phyloP scores from a whole-genome alignment of 1,139 yeast genomes.

The Sugiyamaella pinicola region DNA sequence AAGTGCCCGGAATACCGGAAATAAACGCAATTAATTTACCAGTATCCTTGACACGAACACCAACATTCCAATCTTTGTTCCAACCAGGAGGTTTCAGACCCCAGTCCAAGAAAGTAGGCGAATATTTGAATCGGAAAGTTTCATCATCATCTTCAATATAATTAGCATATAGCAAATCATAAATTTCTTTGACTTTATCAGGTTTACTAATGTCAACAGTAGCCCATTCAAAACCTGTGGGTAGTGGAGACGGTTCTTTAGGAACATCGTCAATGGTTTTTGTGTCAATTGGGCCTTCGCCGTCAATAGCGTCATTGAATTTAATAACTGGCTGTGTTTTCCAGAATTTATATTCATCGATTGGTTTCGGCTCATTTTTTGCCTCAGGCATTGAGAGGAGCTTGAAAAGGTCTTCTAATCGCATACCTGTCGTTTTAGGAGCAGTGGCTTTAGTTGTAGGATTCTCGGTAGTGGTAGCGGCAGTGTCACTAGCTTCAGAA shows the following conservation, averaged over 20 bases:
- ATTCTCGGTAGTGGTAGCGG: neutral
- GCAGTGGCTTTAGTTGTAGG: slow-evolving; percentile 14
- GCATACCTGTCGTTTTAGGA: slow-evolving; percentile 33
- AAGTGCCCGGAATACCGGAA: slow-evolving; percentile 79
- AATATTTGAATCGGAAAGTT: slow-evolving; percentile 86
- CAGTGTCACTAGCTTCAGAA: neutral
- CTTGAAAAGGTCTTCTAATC: slow-evolving; percentile 48
- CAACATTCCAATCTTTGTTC: slow-evolving; percentile 86
- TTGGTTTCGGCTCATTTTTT: slow-evolving; percentile 50
- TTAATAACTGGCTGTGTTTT: slow-evolving; percentile 93
- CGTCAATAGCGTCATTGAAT: slow-evolving; percentile 62
- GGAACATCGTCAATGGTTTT: slow-evolving; percentile 76
- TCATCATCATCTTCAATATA: slow-evolving; percentile 95
- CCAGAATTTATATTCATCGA: slow-evolving; percentile 96
- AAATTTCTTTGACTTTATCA: slow-evolving; percentile 69
- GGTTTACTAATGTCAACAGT: slow-evolving; percentile 66
- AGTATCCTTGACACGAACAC: slow-evolving; percentile 79
- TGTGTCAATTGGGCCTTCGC: slow-evolving; percentile 82
- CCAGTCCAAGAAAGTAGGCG: slow-evolving; percentile 85
- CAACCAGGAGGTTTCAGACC: slow-evolving; percentile 95
- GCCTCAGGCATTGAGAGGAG: slow-evolving; percentile 33
- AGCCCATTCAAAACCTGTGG: slow-evolving; percentile 85
- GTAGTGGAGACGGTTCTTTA: slow-evolving; percentile 66
- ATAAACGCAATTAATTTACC: slow-evolving; percentile 87
- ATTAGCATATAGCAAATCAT: slow-evolving; percentile 77